Evolutionary conservation across 1,139 yeast species (phyloP).

Genomic region (Geotrichum restrictum): DNA sequence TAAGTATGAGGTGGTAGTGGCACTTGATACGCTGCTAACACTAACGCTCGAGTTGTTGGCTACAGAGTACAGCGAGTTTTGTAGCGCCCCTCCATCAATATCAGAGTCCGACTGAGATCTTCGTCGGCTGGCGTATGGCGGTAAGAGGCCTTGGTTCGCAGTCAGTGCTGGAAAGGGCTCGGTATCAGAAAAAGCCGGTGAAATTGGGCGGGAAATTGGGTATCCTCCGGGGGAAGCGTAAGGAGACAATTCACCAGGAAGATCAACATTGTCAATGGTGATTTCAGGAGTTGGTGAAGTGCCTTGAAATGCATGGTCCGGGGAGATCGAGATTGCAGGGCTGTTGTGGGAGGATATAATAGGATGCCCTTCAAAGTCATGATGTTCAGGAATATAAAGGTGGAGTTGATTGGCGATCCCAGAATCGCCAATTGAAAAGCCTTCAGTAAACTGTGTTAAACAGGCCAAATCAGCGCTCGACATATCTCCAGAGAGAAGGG

Average conservation of each 20-base stretch:
- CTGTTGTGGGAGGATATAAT: no score
- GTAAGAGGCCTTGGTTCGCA: constrained; percentile 2
- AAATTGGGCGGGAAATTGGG: constrained; percentile 10
- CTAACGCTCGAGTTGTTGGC: constrained; percentile 14
- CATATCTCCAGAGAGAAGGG: constrained; percentile 22
- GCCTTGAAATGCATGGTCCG: neutral
- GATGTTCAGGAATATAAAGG: neutral
- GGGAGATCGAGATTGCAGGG: neutral
- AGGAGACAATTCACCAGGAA: neutral
- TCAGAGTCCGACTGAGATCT: constrained; percentile 30
- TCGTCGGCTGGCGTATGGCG: constrained; percentile 23
- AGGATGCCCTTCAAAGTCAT: neutral
- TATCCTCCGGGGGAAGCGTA: constrained; percentile 7
- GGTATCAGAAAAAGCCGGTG: constrained; percentile 16
- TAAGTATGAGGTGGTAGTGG: constrained; percentile 6
- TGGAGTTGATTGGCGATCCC: neutral
- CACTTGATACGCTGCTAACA: constrained; percentile 10
- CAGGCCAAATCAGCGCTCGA: constrained; percentile 6
- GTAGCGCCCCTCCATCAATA: constrained; percentile 10
- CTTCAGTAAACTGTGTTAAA: constrained; percentile 14
- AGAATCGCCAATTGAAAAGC: constrained; percentile 13
- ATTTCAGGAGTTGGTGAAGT: constrained; percentile 20
- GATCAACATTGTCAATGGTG: constrained; percentile 19
- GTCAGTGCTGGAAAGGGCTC: constrained; percentile 14
- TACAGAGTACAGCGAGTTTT: constrained; percentile 3